These are phyloP conservation scores for Parasarocladium wereldwijsianum DNA, from an alignment of 2,329 filamentous ascomycete genomes.

Conservation along the genomic window DNA sequence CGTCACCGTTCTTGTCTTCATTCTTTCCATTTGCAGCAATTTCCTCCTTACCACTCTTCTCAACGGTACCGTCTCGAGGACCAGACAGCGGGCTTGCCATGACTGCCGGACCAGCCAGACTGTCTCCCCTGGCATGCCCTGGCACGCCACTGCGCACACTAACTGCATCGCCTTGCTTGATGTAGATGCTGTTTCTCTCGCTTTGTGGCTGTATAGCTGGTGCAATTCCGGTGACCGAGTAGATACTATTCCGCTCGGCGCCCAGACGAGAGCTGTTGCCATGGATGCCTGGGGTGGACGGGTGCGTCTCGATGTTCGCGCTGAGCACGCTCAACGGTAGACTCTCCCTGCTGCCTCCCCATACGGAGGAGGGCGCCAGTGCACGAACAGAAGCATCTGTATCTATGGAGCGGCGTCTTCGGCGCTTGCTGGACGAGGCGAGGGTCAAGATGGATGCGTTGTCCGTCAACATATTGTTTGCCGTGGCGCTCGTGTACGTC, in stretches of 20 bases:
- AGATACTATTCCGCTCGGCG: conserved; percentile 63
- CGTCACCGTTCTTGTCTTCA: conserved; percentile 13
- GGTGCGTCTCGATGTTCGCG: conserved; percentile 44
- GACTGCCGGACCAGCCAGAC: conserved; percentile 54
- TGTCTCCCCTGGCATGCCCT: conserved; percentile 69
- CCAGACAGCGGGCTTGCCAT: conserved; percentile 53
- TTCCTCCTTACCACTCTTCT: conserved; percentile 17
- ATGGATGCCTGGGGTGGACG: conserved; percentile 36
- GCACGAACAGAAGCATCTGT: conserved; percentile 77
- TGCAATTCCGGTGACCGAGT: conserved; percentile 57
- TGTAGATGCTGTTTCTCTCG: conserved; percentile 73
- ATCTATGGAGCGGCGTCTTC: conserved; percentile 65
- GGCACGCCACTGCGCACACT: conserved; percentile 66
- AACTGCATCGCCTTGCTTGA: conserved; percentile 53
- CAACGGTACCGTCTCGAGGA: conserved; percentile 28
- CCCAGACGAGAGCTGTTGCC: conserved; percentile 27
- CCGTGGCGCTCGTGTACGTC: conserved; percentile 64
- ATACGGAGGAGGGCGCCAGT: conserved; percentile 68
- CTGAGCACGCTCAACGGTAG: conserved; percentile 67
- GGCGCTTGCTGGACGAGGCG: conserved; percentile 67
- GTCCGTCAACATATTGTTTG: conserved; percentile 69
- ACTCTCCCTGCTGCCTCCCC: conserved; percentile 68
- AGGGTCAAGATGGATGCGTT: conserved; percentile 77
- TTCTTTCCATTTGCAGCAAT: no score
- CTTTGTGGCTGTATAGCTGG: conserved; percentile 48